These are phyloP conservation scores for Tylopilus intermedius DNA, from an alignment of 768 basidiomycete species.

Conservation along the genomic window DNA sequence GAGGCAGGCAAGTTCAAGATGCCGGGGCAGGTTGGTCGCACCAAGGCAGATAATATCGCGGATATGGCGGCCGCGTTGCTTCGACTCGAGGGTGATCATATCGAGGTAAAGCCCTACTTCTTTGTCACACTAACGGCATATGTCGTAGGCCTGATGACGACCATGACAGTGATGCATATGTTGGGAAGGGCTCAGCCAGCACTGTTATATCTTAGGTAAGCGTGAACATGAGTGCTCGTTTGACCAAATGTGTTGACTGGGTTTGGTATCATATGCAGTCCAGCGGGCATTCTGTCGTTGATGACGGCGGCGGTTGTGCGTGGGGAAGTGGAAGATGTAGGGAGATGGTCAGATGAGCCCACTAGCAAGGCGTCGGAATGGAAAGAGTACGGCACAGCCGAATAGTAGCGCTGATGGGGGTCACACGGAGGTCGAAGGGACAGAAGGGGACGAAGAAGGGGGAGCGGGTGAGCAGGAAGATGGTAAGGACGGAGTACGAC, in stretches of 20 bases:
- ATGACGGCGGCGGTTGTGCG: constrained; percentile 49
- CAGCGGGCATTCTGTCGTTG: constrained; percentile 73
- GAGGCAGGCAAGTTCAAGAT: constrained; percentile 73
- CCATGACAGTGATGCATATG: constrained; percentile 82
- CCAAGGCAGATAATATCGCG: constrained; percentile 61
- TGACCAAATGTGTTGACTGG: neutral
- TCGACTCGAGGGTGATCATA: constrained; percentile 81
- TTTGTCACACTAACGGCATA: constrained; percentile 65
- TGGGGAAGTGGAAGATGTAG: constrained; percentile 68
- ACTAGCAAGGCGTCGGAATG: no score
- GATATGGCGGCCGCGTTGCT: constrained; percentile 79
- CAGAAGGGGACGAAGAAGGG: constrained; percentile 14
- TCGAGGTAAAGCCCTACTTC: constrained; percentile 87
- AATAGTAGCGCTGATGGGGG: constrained; percentile 14
- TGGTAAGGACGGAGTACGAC: neutral
- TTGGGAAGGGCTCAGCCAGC: constrained; percentile 83
- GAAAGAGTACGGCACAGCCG: constrained; percentile 15
- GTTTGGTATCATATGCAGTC: constrained; percentile 36
- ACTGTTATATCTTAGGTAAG: constrained; percentile 83
- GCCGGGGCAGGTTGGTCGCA: constrained; percentile 52
- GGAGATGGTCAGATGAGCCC: constrained; percentile 74
- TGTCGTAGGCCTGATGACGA: constrained; percentile 61
- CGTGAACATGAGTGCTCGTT: neutral
- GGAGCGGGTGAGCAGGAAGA: neutral
- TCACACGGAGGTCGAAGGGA: constrained; percentile 4